Evolutionary conservation across 345 rosid species (phyloP).

Genomic region (Conringia planisiliqua): DNA sequence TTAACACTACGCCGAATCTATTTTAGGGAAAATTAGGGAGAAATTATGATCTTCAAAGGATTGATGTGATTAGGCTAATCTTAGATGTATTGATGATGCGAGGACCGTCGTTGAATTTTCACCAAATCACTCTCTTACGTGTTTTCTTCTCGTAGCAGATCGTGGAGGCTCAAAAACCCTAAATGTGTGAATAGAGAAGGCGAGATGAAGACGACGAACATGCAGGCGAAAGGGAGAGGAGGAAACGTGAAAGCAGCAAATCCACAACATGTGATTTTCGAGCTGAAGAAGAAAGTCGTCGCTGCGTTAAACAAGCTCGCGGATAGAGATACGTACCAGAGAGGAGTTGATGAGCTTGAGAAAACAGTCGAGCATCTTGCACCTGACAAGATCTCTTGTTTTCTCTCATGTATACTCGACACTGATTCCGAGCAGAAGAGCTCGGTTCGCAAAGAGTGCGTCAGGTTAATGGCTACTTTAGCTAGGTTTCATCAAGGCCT

Average conservation of each 20-base stretch:
- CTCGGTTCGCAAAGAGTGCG: constrained; percentile 66
- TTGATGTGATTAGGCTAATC: neutral
- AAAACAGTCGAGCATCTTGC: constrained; percentile 54
- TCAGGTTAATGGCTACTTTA: constrained; percentile 62
- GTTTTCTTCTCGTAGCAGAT: neutral
- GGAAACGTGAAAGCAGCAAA: constrained; percentile 37
- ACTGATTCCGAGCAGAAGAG: constrained; percentile 71
- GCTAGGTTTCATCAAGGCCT: constrained; percentile 51
- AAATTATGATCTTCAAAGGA: neutral
- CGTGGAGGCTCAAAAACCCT: neutral
- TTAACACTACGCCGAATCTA: neutral
- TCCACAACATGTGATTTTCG: constrained; percentile 50
- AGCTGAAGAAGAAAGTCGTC: constrained; percentile 71
- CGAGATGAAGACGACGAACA: constrained; percentile 43
- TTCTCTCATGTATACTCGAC: constrained; percentile 76
- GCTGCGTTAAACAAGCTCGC: constrained; percentile 78
- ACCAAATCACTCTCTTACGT: neutral
- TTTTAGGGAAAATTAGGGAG: neutral
- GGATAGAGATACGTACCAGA: constrained; percentile 81
- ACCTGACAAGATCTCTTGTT: constrained; percentile 56
- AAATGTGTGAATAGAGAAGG: neutral
- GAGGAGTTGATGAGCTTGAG: constrained; percentile 81
- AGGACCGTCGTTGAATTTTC: neutral
- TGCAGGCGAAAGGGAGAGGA: constrained; percentile 44
- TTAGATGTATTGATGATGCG: neutral